phyloP scores from a whole-genome alignment of 208 protist species.

The Wallacemonas collosoma region DNA sequence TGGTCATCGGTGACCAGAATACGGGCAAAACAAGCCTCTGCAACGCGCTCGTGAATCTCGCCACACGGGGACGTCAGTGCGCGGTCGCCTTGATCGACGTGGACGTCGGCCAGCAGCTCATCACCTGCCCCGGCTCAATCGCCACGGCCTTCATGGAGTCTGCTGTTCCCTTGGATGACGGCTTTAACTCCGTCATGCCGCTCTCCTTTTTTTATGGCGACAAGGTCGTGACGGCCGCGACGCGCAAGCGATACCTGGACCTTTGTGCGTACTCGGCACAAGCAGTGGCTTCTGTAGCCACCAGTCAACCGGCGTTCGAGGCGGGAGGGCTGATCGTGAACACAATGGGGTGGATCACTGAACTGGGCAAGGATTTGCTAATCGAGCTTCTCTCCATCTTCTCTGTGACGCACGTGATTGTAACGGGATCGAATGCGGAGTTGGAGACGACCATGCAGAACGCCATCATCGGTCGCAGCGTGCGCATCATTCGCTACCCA shows the following conservation, averaged over 20 bases:
- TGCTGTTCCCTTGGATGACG: conserved; percentile 61
- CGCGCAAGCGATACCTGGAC: conserved; percentile 82
- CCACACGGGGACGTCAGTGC: conserved; percentile 29
- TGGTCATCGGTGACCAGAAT: conserved; percentile 74
- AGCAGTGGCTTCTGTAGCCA: conserved; percentile 46
- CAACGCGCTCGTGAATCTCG: conserved; percentile 71
- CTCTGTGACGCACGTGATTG: conserved; percentile 73
- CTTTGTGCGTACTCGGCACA: conserved; percentile 61
- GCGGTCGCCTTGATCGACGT: conserved; percentile 72
- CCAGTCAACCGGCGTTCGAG: conserved; percentile 51
- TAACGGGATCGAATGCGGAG: conserved; percentile 60
- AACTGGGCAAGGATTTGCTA: conserved; percentile 59
- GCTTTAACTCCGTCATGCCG: conserved; percentile 75
- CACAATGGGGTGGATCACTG: conserved; percentile 71
- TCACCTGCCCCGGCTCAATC: conserved; percentile 79
- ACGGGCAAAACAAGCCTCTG: conserved; percentile 67
- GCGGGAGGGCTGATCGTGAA: conserved; percentile 77
- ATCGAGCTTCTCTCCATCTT: conserved; percentile 79
- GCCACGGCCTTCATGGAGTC: conserved; percentile 64
- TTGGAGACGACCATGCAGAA: conserved; percentile 56
- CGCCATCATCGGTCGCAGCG: conserved; percentile 39
- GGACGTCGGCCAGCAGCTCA: conserved; percentile 70
- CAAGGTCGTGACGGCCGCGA: conserved; percentile 39
- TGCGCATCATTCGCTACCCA: conserved; percentile 54
- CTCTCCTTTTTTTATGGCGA: conserved; percentile 82